Conservation (phyloP, 768 basidiomycete species). For the Ephemerocybe angulata region DNA sequence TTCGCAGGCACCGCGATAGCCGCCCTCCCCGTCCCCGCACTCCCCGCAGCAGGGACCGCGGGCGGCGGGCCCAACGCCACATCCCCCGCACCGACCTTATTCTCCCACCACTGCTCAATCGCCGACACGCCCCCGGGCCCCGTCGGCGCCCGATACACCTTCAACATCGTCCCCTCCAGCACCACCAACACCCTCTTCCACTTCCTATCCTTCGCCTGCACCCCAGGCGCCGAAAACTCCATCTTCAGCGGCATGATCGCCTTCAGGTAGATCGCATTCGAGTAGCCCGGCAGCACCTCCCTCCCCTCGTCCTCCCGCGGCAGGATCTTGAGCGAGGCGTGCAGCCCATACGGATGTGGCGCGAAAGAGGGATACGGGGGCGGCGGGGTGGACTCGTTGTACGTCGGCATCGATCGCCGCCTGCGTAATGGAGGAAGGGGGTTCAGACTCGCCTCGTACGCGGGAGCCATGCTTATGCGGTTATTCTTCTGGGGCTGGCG, state of each 20-base stretch:
- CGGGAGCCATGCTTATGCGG: slow-evolving; percentile 29
- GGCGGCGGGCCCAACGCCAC: slow-evolving; percentile 20
- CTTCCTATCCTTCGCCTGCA: slow-evolving; percentile 85
- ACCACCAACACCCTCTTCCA: slow-evolving; percentile 89
- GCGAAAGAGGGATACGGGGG: slow-evolving; percentile 60
- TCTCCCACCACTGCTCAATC: slow-evolving; percentile 78
- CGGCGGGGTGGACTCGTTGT: slow-evolving; percentile 51
- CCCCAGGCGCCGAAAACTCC: slow-evolving; percentile 84
- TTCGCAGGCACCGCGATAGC: slow-evolving; percentile 18
- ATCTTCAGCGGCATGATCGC: slow-evolving; percentile 86
- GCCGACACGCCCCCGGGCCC: slow-evolving; percentile 45
- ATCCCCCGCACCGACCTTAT: slow-evolving; percentile 70
- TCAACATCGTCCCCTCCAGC: slow-evolving; percentile 87
- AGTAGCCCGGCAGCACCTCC: slow-evolving; percentile 78
- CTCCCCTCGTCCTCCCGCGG: slow-evolving; percentile 79
- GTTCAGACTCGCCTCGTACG: slow-evolving; percentile 23
- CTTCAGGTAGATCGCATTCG: slow-evolving; percentile 75
- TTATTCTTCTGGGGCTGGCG: slow-evolving; percentile 18
- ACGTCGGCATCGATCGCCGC: slow-evolving; percentile 70
- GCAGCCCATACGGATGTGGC: slow-evolving; percentile 15
- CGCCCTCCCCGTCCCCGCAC: slow-evolving; percentile 17
- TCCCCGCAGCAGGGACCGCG: slow-evolving; percentile 21
- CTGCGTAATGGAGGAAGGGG: slow-evolving; percentile 42
- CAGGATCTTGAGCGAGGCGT: slow-evolving; percentile 26
- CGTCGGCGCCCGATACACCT: slow-evolving; percentile 57